phyloP scores from a whole-genome alignment of 345 rosid species.

The Brassica incana region DNA sequence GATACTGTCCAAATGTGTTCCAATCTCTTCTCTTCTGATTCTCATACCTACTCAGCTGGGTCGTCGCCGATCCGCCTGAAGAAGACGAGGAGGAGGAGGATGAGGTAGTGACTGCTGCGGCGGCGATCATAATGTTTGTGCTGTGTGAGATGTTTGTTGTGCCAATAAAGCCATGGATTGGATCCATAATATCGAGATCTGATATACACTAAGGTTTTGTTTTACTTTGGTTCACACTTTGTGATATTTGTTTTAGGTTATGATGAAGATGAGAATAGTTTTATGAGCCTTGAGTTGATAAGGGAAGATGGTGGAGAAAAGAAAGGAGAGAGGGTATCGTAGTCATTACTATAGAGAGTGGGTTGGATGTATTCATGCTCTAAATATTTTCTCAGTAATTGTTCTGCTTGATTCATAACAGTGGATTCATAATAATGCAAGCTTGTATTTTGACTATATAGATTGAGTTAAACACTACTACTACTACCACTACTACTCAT shows the following conservation, averaged over 20 bases:
- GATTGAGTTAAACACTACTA: slow-evolving; percentile 1
- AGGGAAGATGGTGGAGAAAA: slow-evolving; percentile 26
- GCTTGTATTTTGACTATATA: slow-evolving; percentile 8
- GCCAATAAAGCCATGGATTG: slow-evolving; percentile 51
- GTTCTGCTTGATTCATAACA: slow-evolving; percentile 34
- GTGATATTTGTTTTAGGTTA: slow-evolving; percentile 24
- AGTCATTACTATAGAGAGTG: slow-evolving; percentile 31
- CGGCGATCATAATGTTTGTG: slow-evolving; percentile 38
- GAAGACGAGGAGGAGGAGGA: slow-evolving; percentile 48
- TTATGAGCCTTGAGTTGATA: slow-evolving; percentile 30
- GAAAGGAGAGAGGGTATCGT: slow-evolving; percentile 18
- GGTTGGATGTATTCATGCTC: slow-evolving; percentile 5
- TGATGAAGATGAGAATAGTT: slow-evolving; percentile 20
- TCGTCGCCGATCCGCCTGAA: slow-evolving; percentile 47
- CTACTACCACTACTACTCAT: not conserved
- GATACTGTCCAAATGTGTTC: slow-evolving; percentile 95
- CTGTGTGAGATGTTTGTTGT: slow-evolving; percentile 25
- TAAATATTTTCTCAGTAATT: not conserved
- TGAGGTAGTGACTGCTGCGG: slow-evolving; percentile 33
- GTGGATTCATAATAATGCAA: slow-evolving; percentile 29
- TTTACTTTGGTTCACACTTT: not conserved
- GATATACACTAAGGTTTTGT: not conserved
- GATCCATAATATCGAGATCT: slow-evolving; percentile 48
- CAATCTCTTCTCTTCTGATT: slow-evolving; percentile 96
- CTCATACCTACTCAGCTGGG: slow-evolving; percentile 82